These are phyloP conservation scores for Monosporascus sp. DNA, from an alignment of 2,329 filamentous ascomycete species.

Conservation along the genomic window DNA sequence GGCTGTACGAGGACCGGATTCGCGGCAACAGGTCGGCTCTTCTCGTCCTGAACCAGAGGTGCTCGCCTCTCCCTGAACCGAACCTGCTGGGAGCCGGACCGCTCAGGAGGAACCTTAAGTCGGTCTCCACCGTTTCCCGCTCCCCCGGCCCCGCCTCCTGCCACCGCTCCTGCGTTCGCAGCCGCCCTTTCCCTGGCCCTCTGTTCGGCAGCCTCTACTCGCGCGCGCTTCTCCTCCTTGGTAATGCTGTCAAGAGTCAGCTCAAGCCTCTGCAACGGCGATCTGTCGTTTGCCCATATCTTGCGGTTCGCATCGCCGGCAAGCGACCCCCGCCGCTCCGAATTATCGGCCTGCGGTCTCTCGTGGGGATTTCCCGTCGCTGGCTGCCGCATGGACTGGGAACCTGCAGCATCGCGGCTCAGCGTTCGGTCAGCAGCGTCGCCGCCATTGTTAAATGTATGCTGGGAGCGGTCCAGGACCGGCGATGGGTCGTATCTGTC, in stretches of 20 bases:
- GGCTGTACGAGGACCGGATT: slow-evolving; percentile 21
- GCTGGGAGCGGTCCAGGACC: slow-evolving; percentile 23
- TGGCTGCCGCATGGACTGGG: slow-evolving; percentile 21
- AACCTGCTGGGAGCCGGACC: slow-evolving; percentile 24
- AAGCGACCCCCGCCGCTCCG: slow-evolving; percentile 33
- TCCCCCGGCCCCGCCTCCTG: slow-evolving; percentile 16
- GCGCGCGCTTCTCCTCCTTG: slow-evolving; percentile 89
- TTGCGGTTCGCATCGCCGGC: slow-evolving; percentile 39
- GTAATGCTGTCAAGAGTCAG: slow-evolving; percentile 86
- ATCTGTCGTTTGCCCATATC: slow-evolving; percentile 74
- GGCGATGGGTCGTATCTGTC: slow-evolving; percentile 20
- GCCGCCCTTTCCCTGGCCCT: slow-evolving; percentile 60
- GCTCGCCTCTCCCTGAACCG: slow-evolving; percentile 27
- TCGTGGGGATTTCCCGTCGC: slow-evolving; percentile 22
- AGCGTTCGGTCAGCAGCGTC: slow-evolving; percentile 8
- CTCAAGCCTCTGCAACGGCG: slow-evolving; percentile 90
- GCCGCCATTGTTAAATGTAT: slow-evolving; percentile 24
- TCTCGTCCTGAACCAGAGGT: slow-evolving; percentile 17
- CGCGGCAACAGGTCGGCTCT: slow-evolving; percentile 13
- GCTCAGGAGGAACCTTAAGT: slow-evolving; percentile 11
- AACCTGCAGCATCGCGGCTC: slow-evolving; percentile 12
- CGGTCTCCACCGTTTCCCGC: slow-evolving; percentile 10
- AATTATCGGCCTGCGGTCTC: slow-evolving; percentile 14
- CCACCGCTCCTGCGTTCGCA: slow-evolving; percentile 21
- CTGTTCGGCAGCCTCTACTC: slow-evolving; percentile 77